Evolutionary conservation across 768 basidiomycete genomes (phyloP).

Genomic region (Lentinula edodes): DNA sequence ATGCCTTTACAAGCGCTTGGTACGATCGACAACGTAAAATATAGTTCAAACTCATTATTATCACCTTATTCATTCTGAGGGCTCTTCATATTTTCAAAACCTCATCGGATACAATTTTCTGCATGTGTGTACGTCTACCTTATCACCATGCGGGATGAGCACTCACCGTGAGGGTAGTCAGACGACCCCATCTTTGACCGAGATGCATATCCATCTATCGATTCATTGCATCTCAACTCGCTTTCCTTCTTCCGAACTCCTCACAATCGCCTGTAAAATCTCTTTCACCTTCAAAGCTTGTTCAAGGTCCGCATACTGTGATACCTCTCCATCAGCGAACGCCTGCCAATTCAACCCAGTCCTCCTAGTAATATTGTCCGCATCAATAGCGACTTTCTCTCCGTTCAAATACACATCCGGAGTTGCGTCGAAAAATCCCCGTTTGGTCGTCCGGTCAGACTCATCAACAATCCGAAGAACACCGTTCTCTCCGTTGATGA

Average conservation of each 20-base stretch:
- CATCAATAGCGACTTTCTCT: slow-evolving; percentile 16
- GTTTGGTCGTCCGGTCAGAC: neutral
- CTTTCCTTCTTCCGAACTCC: slow-evolving; percentile 17
- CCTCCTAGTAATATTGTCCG: neutral
- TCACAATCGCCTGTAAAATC: slow-evolving; percentile 18
- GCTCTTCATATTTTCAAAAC: too few relatives aligned
- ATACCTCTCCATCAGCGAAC: slow-evolving; percentile 16
- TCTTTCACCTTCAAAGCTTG: slow-evolving; percentile 19
- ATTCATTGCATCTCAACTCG: neutral
- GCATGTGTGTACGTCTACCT: too few relatives aligned
- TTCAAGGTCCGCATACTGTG: slow-evolving; percentile 21
- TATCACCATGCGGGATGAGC: too few relatives aligned
- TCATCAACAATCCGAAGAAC: slow-evolving; percentile 10
- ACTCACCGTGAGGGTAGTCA: too few relatives aligned
- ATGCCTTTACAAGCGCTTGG: neutral
- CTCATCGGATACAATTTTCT: too few relatives aligned
- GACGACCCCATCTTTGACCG: too few relatives aligned
- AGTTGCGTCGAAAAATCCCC: slow-evolving; percentile 16
- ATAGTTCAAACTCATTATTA: too few relatives aligned
- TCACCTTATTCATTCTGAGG: too few relatives aligned
- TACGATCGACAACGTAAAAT: too few relatives aligned
- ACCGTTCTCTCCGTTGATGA: slow-evolving; percentile 19
- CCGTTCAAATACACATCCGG: slow-evolving; percentile 27
- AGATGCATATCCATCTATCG: too few relatives aligned
- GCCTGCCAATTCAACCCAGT: slow-evolving; percentile 16